Base-by-base conservation (phyloP, 2,329 filamentous ascomycete genomes). In the Epichloe typhina region DNA sequence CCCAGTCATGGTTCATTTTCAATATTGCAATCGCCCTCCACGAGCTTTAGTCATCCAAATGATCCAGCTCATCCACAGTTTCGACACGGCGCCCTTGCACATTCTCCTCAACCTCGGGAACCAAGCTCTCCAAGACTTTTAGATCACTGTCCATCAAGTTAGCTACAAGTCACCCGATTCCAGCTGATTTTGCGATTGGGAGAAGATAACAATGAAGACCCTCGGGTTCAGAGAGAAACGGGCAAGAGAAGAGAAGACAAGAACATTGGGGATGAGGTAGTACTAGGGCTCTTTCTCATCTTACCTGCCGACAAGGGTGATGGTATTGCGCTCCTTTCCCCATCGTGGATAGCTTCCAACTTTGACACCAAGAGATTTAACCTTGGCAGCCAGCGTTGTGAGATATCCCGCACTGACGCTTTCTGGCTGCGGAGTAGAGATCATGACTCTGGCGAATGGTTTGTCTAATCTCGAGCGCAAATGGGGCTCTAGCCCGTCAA, bases 311-410 rank as follows among this genome's bases (percentile, higher is more conserved):
- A 96, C 90, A 49, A 98, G 72, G 11, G 91, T 96, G 46, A 97
- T 88, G 0, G 89, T 93, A 67, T 97, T 97, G 55, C 76, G 76
- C 61, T 81, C 80, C 74, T 88, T 91, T 5, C 86, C 88, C 89
- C 90, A 96, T 50, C 88, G 75, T 37, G 93, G 93, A 68, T 98
- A 97, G 67, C 88, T 95, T 45, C 93, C 93, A 15, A 97, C 88
- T 70, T 97, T 97, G 61, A 97, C 77, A 3, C 88, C 26, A 11
- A 31, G 26, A 8, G 26, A 11, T 9, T 31, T 4, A 11, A 31
- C 26, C 26, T 11, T 31, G 26, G 8, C 26, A 31, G 26, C 26
- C 26, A 31, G 26, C 26, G 26, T 31, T 31, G 8, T 11, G 8
- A 31, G 26, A 31, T 31, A 31, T 11, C 26, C 26, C 12, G 93